These are phyloP conservation scores for Cicer pinnatifidum DNA, from an alignment of 306 rosid species.

Conservation along the genomic window DNA sequence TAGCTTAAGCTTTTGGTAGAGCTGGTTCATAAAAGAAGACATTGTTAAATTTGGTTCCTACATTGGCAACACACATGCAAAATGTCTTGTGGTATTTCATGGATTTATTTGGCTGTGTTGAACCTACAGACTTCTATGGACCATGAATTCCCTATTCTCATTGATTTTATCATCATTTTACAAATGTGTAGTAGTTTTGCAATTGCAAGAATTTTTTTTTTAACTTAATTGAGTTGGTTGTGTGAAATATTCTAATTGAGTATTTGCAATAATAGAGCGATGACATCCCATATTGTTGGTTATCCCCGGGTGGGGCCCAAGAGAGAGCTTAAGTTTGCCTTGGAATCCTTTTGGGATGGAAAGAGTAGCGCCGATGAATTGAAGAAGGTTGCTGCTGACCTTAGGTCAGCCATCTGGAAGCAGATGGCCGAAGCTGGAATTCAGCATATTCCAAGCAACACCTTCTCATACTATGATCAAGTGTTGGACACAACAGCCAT, in stretches of 20 bases:
- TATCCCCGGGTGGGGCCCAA: conserved; percentile 93
- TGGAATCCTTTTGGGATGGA: conserved; percentile 93
- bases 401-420: conserved; percentile 78
- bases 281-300: conserved; percentile 87
- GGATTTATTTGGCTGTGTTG: conserved; percentile 2
- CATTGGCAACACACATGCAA: background rate
- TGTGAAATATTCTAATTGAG: conserved; percentile 30
- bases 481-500: conserved; percentile 82
- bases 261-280: conserved; percentile 52
- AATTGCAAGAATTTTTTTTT: background rate
- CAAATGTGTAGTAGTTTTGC: background rate
- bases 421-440: conserved; percentile 78
- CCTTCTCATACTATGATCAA: conserved; percentile 85
- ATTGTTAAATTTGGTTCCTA: conserved; percentile 3
- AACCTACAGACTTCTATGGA: background rate
- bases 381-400: conserved; percentile 64
- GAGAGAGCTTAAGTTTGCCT: conserved; percentile 55
- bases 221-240: background rate
- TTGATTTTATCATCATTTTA: conserved; percentile 28
- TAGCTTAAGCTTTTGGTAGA: conserved; percentile 11
- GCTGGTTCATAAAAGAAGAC: conserved; percentile 11
- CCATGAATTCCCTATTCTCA: background rate
- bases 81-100: background rate
- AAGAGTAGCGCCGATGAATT: conserved; percentile 69
- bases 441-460: conserved; percentile 80